These are phyloP conservation scores for Alisma plantagoaquatica DNA, from an alignment of 106 monocot species.

Conservation along the genomic window DNA sequence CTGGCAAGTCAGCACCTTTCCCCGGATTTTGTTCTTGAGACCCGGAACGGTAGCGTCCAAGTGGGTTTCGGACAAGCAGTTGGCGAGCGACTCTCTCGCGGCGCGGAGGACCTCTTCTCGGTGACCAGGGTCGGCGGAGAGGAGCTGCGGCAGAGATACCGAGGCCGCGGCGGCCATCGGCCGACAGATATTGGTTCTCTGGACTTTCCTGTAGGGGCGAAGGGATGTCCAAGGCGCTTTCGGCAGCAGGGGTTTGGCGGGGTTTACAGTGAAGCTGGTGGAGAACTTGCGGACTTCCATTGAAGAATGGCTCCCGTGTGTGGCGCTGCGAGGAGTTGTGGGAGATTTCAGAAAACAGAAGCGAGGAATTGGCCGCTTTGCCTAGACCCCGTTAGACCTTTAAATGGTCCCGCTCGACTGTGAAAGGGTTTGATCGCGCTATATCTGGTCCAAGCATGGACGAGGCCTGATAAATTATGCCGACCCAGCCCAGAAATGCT, in stretches of 20 bases:
- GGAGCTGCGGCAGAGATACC: constrained; percentile 9
- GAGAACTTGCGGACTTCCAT: not conserved
- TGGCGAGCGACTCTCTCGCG: constrained; percentile 29
- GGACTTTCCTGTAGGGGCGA: not conserved
- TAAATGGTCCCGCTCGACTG: no score
- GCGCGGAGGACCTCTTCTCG: constrained; percentile 48
- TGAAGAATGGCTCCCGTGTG: no score
- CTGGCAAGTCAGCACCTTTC: no score
- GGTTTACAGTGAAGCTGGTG: constrained; percentile 6
- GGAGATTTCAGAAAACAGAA: no score
- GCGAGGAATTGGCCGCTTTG: no score
- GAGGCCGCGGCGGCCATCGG: not conserved
- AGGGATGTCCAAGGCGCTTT: constrained; percentile 13
- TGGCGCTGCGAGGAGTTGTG: no score
- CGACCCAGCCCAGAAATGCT: no score
- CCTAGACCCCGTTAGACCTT: no score
- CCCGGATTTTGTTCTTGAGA: constrained; percentile 36
- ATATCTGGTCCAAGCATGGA: no score
- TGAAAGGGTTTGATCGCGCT: no score
- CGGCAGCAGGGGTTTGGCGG: constrained; percentile 5
- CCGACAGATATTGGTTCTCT: not conserved
- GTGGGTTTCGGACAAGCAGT: constrained; percentile 78
- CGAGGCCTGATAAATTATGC: no score
- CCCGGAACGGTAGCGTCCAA: constrained; percentile 63
- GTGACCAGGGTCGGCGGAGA: constrained; percentile 27